Conservation (phyloP, 768 basidiomycete genomes). For the Tylopilus rubrobrunneus region DNA sequence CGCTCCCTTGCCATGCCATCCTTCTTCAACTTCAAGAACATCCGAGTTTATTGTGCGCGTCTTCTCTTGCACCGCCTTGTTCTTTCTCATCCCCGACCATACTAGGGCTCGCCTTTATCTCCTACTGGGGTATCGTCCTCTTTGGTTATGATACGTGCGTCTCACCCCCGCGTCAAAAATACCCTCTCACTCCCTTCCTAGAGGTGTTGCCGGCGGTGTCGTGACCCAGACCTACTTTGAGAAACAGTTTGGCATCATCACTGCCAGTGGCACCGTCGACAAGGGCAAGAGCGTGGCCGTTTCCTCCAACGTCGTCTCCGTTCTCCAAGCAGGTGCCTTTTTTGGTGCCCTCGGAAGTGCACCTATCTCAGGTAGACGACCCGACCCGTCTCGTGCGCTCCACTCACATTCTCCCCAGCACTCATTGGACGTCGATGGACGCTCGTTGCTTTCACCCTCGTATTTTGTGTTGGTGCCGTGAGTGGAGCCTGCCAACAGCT, state of each 20-base stretch:
- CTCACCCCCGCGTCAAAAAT: no score
- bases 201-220: no score
- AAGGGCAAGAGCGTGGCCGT: no score
- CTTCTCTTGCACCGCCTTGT: no score
- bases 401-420: constrained; percentile 34
- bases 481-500: constrained; percentile 24
- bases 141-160: constrained; percentile 32
- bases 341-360: no score
- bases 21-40: constrained; percentile 40
- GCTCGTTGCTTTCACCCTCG: constrained; percentile 52
- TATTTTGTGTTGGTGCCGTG: constrained; percentile 75
- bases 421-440: constrained; percentile 64
- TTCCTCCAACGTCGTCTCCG: no score
- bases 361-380: no score
- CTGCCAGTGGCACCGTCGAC: no score
- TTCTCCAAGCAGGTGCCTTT: no score
- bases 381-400: not conserved
- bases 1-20: not conserved
- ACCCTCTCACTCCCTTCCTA: no score
- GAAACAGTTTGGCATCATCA: no score
- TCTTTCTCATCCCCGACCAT: not conserved
- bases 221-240: no score
- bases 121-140: constrained; percentile 76
- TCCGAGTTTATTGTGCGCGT: constrained; percentile 59
- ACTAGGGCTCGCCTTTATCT: constrained; percentile 67